A percentile compares a stretch with the other conserved stretches of the same genome.
phyloP scores from a whole-genome alignment of 768 basidiomycete species.

The Tylopilus subfusipes region DNA sequence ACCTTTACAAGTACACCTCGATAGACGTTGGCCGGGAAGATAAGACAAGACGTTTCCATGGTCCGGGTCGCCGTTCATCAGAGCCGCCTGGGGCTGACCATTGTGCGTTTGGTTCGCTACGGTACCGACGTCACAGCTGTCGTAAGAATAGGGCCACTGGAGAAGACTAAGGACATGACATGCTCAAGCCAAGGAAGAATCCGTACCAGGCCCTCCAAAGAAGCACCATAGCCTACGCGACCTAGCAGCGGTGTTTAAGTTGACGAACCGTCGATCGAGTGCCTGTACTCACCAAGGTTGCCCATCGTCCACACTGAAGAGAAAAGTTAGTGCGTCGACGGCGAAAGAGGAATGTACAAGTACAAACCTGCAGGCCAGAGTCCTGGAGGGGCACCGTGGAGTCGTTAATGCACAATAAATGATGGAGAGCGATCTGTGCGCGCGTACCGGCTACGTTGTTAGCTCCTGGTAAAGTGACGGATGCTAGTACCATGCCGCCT shows the following conservation, averaged over 20 bases:
- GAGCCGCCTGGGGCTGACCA: conserved; percentile 58
- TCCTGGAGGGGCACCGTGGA: conserved; percentile 32
- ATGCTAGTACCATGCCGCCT: conserved; percentile 72
- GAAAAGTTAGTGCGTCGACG: conserved; percentile 11
- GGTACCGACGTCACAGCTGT: conserved; percentile 92
- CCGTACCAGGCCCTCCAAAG: conserved; percentile 75
- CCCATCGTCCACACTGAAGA: conserved; percentile 66
- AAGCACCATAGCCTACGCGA: conserved; percentile 84
- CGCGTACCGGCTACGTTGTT: conserved; percentile 44
- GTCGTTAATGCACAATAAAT: not conserved
- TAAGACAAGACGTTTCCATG: conserved; percentile 63
- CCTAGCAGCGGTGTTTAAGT: conserved; percentile 35
- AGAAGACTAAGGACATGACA: not conserved
- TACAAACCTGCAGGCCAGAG: conserved; percentile 65
- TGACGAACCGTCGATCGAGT: not conserved
- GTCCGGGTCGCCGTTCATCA: conserved; percentile 53
- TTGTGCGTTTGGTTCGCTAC: conserved; percentile 76
- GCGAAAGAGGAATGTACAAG: not conserved
- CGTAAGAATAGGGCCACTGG: conserved; percentile 82
- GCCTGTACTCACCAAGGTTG: conserved; percentile 54
- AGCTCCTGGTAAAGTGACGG: conserved; percentile 68
- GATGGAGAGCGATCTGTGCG: not conserved
- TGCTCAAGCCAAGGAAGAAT: not conserved
- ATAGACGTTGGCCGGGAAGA: conserved; percentile 84
- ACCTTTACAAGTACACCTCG: conserved; percentile 82